phyloP scores from a whole-genome alignment of 768 basidiomycete genomes.

The Termitomyces sp. region DNA sequence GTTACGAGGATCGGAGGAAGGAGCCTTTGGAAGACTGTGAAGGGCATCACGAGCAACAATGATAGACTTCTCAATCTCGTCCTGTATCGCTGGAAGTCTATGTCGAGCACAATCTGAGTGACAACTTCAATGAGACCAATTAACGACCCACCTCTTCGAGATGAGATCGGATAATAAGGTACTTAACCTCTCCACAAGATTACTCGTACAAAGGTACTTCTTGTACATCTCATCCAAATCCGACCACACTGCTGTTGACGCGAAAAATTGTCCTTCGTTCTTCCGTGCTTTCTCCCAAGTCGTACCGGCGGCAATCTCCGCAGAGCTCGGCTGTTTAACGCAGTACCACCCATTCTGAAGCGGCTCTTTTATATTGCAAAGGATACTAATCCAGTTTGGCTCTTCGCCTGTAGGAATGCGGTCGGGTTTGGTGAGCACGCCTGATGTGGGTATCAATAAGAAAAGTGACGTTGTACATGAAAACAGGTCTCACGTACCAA shows the following conservation, averaged over 20 bases:
- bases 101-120: not conserved
- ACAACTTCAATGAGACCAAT: not conserved
- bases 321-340: constrained; percentile 50
- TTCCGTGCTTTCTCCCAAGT: constrained; percentile 58
- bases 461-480: not conserved
- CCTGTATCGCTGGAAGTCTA: constrained; percentile 60
- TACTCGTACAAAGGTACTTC: constrained; percentile 49
- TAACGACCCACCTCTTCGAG: constrained; percentile 42
- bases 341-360: constrained; percentile 58
- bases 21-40: constrained; percentile 38
- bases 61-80: constrained; percentile 48
- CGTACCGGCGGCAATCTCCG: constrained; percentile 43
- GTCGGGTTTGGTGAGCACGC: constrained; percentile 73
- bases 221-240: constrained; percentile 45
- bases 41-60: constrained; percentile 25
- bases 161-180: constrained; percentile 59
- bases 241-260: constrained; percentile 46
- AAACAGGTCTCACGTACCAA: constrained; percentile 39
- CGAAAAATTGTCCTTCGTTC: constrained; percentile 55
- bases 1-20: constrained; percentile 50
- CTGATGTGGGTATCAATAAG: constrained; percentile 24
- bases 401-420: constrained; percentile 56
- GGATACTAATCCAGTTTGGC: constrained; percentile 48
- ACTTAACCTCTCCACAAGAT: constrained; percentile 55
- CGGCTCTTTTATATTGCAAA: constrained; percentile 46